Evolutionary conservation across 495 filamentous ascomycete species (phyloP).

Genomic region (Penicillium parvum): DNA sequence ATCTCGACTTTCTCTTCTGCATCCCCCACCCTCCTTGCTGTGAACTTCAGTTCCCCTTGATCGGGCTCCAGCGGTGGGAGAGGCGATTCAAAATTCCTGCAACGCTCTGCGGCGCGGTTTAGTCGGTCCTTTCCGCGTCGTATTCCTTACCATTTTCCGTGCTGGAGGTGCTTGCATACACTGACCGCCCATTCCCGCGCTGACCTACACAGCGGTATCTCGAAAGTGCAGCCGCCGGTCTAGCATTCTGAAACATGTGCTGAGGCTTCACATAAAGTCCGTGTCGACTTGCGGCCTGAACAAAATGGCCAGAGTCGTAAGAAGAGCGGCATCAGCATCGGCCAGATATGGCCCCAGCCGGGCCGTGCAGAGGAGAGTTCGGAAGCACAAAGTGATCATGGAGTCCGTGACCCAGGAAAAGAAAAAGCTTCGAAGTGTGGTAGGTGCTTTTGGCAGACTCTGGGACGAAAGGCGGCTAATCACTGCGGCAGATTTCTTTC

Average conservation of each 20-base stretch:
- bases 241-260: constrained; percentile 6
- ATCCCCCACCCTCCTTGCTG: constrained; percentile 1
- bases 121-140: neutral
- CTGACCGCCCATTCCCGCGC: constrained; percentile 7
- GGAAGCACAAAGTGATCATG: constrained; percentile 56
- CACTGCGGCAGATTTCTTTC: constrained; percentile 40
- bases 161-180: constrained; percentile 3
- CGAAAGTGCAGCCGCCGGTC: neutral
- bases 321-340: constrained; percentile 30
- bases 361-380: constrained; percentile 29
- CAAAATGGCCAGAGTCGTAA: constrained; percentile 38
- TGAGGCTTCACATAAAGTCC: constrained; percentile 11
- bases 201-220: neutral
- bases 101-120: neutral
- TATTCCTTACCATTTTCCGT: too few species aligned
- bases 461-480: constrained; percentile 19
- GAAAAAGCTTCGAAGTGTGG: constrained; percentile 54
- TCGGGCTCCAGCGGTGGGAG: too few species aligned
- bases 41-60: neutral
- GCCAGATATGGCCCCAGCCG: constrained; percentile 32
- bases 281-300: constrained; percentile 16
- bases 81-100: too few species aligned
- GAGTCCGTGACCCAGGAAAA: constrained; percentile 56
- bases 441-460: constrained; percentile 32
- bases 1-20: constrained; percentile 9